A percentile compares a stretch with the other conserved stretches of the same genome.
Evolutionary conservation across 805 yeast species (phyloP).

Genomic region (Yamadazyma nakazawae): DNA sequence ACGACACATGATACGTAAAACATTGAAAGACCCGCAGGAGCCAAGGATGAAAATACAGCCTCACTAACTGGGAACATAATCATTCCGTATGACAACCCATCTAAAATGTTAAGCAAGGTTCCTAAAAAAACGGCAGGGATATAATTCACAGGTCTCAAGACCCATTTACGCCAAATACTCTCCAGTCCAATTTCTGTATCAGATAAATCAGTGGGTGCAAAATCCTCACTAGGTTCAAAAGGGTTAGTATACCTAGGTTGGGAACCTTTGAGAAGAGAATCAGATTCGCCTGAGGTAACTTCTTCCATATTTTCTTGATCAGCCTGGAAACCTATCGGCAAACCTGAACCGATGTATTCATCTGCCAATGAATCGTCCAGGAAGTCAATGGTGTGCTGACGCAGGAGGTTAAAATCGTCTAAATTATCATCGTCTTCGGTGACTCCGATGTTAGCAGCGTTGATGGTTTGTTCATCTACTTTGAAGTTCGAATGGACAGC

Average conservation of each 20-base stretch:
- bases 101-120: slow-evolving; percentile 77
- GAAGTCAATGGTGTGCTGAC: neutral
- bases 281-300: neutral
- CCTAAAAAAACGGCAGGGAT: slow-evolving; percentile 87
- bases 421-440: slow-evolving; percentile 22
- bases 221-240: slow-evolving; percentile 4
- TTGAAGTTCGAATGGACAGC: slow-evolving; percentile 46
- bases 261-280: neutral
- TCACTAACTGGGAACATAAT: slow-evolving; percentile 91
- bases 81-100: slow-evolving; percentile 96
- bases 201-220: slow-evolving; percentile 4
- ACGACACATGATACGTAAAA: slow-evolving; percentile 90
- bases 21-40: slow-evolving; percentile 89
- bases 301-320: neutral
- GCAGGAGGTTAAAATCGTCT: neutral
- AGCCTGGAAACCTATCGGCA: slow-evolving; percentile 22
- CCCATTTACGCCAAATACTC: slow-evolving; percentile 5
- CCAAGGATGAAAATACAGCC: slow-evolving; percentile 70
- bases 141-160: slow-evolving; percentile 42
- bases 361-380: slow-evolving; percentile 5
- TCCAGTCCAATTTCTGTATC: slow-evolving; percentile 1
- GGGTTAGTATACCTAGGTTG: slow-evolving; percentile 4
- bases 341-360: slow-evolving; percentile 14
- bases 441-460: slow-evolving; percentile 55
- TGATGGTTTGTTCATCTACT: slow-evolving; percentile 56